Evolutionary conservation across 495 filamentous ascomycete species (phyloP).

Genomic region (Neurospora discreta): DNA sequence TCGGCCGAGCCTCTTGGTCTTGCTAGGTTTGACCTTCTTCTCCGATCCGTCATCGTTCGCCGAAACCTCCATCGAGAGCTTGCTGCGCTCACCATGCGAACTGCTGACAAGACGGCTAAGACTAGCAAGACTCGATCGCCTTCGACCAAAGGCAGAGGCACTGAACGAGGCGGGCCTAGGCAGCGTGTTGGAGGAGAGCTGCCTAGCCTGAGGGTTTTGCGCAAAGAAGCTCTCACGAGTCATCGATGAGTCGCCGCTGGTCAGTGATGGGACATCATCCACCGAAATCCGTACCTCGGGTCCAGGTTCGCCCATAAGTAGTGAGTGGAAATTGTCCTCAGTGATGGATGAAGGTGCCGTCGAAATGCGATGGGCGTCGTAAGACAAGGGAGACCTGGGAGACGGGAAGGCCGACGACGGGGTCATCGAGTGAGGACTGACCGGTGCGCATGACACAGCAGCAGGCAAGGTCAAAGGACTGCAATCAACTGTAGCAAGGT

Average conservation of each 20-base stretch:
- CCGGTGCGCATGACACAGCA: conserved; percentile 33
- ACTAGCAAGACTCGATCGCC: conserved; percentile 76
- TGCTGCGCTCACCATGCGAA: conserved; percentile 67
- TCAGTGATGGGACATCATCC: conserved; percentile 80
- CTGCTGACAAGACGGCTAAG: conserved; percentile 73
- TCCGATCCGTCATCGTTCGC: conserved; percentile 40
- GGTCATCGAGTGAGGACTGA: conserved; percentile 41
- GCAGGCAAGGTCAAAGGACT: conserved; percentile 32
- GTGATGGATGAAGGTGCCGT: conserved; percentile 60
- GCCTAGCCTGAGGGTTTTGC: conserved; percentile 26
- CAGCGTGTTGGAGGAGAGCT: conserved; percentile 13
- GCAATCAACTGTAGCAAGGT: conserved; percentile 42
- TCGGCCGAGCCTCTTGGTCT: conserved; percentile 63
- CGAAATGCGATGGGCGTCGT: conserved; percentile 57
- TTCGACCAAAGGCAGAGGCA: conserved; percentile 53
- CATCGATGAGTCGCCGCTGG: conserved; percentile 77
- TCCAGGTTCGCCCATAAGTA: conserved; percentile 50
- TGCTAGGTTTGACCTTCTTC: conserved; percentile 53
- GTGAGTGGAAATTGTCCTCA: conserved; percentile 53
- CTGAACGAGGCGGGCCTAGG: conserved; percentile 60
- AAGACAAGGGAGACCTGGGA: conserved; percentile 50
- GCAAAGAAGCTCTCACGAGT: conserved; percentile 49
- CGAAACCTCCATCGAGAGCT: conserved; percentile 60
- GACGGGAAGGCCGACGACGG: conserved; percentile 45
- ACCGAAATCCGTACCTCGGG: conserved; percentile 61